Evolutionary conservation across 257 asterid species (phyloP).

Genomic region (Scutellaria baicalensis): DNA sequence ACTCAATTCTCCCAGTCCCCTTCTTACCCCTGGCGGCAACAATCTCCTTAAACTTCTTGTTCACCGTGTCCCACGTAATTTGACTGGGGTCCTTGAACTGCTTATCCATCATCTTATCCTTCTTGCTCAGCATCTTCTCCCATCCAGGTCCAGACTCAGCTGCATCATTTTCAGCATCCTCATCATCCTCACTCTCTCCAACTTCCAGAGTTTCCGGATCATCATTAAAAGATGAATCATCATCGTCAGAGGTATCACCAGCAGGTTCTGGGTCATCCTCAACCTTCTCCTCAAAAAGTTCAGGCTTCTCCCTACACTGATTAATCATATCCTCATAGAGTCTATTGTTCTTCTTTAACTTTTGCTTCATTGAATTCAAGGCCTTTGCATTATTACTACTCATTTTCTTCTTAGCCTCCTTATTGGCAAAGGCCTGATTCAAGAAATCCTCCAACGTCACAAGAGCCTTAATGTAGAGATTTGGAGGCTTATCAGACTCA

Average conservation of each 20-base stretch:
- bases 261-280: constrained; percentile 55
- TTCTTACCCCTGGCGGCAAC: constrained; percentile 87
- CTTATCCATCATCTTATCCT: constrained; percentile 85
- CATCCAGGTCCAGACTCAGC: constrained; percentile 48
- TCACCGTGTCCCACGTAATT: constrained; percentile 89
- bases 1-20: constrained; percentile 87
- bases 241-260: constrained; percentile 56
- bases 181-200: constrained; percentile 53
- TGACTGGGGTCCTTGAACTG: constrained; percentile 88
- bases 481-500: constrained; percentile 66
- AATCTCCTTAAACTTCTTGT: constrained; percentile 86
- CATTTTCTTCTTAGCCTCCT: constrained; percentile 98
- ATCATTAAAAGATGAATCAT: constrained; percentile 32
- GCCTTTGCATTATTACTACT: constrained; percentile 95
- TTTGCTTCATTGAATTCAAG: constrained; percentile 89
- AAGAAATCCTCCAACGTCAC: constrained; percentile 83
- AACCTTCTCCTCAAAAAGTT: constrained; percentile 60
- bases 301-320: constrained; percentile 80
- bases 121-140: constrained; percentile 83
- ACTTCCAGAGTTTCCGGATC: constrained; percentile 30
- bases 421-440: constrained; percentile 73
- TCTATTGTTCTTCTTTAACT: constrained; percentile 81
- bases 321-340: constrained; percentile 70
- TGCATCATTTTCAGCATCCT: constrained; percentile 25
- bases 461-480: constrained; percentile 80